Evolutionary conservation across 805 yeast genomes (phyloP).

Genomic region (Tetrapisispora iriomotensis): DNA sequence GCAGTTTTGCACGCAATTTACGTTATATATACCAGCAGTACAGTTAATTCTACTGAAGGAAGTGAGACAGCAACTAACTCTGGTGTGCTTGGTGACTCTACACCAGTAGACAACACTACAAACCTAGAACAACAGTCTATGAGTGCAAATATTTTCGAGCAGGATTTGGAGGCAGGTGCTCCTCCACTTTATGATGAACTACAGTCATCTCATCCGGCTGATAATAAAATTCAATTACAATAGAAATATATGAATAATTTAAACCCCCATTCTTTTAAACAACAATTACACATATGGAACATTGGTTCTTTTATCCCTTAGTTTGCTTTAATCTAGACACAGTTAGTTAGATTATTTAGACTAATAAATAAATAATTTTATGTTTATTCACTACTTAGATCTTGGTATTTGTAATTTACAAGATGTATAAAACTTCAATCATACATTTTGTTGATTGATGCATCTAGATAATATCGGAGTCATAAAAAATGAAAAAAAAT

Average conservation of each 20-base stretch:
- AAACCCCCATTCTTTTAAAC: no score
- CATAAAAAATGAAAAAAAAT: no score
- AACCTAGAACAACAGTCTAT: background rate
- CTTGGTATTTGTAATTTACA: no score
- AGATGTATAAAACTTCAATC: background rate
- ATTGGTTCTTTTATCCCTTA: no score
- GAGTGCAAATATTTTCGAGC: background rate
- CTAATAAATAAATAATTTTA: no score
- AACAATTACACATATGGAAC: no score
- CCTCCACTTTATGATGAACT: conserved; percentile 3
- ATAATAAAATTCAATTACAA: conserved; percentile 3
- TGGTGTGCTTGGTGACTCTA: no score
- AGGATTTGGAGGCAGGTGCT: conserved; percentile 1
- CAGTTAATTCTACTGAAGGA: background rate
- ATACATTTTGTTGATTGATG: background rate
- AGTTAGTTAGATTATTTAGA: no score
- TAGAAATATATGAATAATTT: background rate
- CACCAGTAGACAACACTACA: background rate
- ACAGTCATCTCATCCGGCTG: background rate
- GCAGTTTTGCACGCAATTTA: conserved; percentile 63
- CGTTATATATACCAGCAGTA: conserved; percentile 35
- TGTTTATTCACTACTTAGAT: no score
- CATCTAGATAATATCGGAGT: no score
- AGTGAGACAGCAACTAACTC: background rate
- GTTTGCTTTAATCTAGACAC: no score